Evolutionary conservation across 208 protist genomes (phyloP), one percentile per base, ranked within the genome.

Genomic region (Leishmania gerbilli): DNA sequence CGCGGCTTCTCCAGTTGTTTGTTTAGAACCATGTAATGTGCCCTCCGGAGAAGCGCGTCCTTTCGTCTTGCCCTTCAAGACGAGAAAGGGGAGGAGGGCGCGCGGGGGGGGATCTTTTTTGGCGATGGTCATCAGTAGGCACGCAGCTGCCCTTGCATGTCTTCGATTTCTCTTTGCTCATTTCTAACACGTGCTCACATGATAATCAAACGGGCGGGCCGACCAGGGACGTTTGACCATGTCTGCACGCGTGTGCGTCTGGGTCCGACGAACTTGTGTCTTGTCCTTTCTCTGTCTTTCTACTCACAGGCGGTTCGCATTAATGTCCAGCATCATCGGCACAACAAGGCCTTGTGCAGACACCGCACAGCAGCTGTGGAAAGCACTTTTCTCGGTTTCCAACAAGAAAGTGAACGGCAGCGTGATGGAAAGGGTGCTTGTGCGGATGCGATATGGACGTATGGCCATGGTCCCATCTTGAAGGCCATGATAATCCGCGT

Each of bases 241-340:
- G 31, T 40, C 31, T 68, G 31, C 13, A 11, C 31, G 31, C 4
- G 62, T 68, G 31, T 72, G 4, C 8, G 8, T 45, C 9, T 15
- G 3, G 21, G 21, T 7, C 45, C 45, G 27, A 21, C 17, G n/a
- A 13, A 45, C 1, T 34, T 34, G 24, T 31, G 3, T 53, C 19
- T 15, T 47, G 27, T 34, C 31, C 45, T 21, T 21, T 34, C 27
- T 74, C 24, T 74, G 21, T 31, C 68, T 4, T 34, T 74, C 65
- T 71, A 74, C 45, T 74, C 68, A 74, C 68, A 74, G 45, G 40
- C 68, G 45, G n/a, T 53, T 37, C 15, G 45, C 2, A 74, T 40
- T 7, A 5, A 51, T 74, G 21, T 37, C 45, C 11, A 15, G 27
- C 68, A 74, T 34, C 21, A 53, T 37, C 5, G 27, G 11, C 0